Evolutionary conservation across 2,329 filamentous ascomycete species (phyloP), one percentile per base, ranked within the genome.

Genomic region (Microdochium nivale): DNA sequence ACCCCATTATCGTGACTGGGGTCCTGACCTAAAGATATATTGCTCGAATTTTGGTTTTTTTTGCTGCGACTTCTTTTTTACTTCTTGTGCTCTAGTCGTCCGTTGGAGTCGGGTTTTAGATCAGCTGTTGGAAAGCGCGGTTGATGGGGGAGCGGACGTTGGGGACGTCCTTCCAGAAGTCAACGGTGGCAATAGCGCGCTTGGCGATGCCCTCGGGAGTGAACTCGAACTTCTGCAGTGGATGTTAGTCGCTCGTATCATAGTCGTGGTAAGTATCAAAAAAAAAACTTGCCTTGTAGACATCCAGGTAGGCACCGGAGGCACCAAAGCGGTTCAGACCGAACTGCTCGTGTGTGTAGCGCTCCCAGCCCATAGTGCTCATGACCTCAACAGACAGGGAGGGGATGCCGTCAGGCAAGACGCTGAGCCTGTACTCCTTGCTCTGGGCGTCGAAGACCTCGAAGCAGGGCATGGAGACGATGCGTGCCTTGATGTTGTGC

Each of bases 321-420:
- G 92, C 92, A 84, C 94, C 94, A 74, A 99, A 99, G 70, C 94
- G 84, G 87, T 99, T 99, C 61, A 99, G 84, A 70, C 94, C 94
- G 67, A 99, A 99, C 79, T 99, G 94, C 84, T 99, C 94, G 76
- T 99, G 92, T 54, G 90, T 88, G 78, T 97, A 99, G 73, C 92
- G 88, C 83, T 97, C 91, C 94, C 94, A 99, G 62, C 94, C 94
- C 75, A 96, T 85, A 61, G 94, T 99, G 73, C 82, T 87, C 88
- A 96, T 95, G 70, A 90, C 91, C 80, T 99, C 94, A 61, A 99
- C 88, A 52, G 88, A 95, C 72, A 99, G 73, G 56, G 90, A 83
- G 60, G 94, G 92, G 69, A 96, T 92, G 60, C 91, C 91, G 69
- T 96, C 90, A 64, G 92, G 94, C 57, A 99, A 83, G 60, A 96